Conservation (phyloP, 768 basidiomycete species). For the Chlorophyllum brunneum region DNA sequence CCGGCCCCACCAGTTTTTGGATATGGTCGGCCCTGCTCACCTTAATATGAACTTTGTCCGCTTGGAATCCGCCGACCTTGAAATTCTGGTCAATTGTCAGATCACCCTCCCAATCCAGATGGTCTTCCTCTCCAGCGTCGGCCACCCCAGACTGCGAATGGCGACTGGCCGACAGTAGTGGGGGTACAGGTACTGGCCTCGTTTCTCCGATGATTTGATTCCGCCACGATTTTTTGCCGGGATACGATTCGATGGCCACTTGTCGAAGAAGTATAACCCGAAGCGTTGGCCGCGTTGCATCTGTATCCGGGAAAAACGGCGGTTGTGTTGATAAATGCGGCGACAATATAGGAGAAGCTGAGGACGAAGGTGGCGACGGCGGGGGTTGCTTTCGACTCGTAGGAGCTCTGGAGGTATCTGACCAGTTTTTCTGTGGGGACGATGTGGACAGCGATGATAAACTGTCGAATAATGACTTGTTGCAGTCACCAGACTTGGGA, state of each 20-base stretch:
- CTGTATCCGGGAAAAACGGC: not conserved
- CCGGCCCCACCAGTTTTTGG: not conserved
- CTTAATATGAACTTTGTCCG: slow-evolving; percentile 38
- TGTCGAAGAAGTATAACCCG: slow-evolving; percentile 55
- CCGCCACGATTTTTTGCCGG: slow-evolving; percentile 30
- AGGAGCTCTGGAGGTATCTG: too few species aligned
- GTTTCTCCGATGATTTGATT: slow-evolving; percentile 46
- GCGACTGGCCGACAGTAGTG: slow-evolving; percentile 23
- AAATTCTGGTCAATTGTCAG: slow-evolving; percentile 35
- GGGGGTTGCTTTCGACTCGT: too few species aligned
- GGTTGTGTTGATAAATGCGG: not conserved
- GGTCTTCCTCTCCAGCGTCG: slow-evolving; percentile 32
- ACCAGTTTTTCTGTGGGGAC: too few species aligned
- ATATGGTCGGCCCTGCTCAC: too few species aligned
- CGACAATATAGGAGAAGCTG: slow-evolving; percentile 25
- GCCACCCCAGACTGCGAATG: slow-evolving; percentile 17
- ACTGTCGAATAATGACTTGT: too few species aligned
- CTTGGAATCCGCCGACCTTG: slow-evolving; percentile 42
- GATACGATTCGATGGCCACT: slow-evolving; percentile 31
- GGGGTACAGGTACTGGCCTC: slow-evolving; percentile 40
- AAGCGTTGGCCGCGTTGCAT: not conserved
- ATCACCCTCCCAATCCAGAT: slow-evolving; percentile 63
- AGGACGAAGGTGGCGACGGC: not conserved
- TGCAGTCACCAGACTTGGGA: not conserved
- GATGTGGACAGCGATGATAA: too few species aligned